Evolutionary conservation across 2,329 filamentous ascomycete genomes (phyloP), one percentile per base, ranked within the genome.

Genomic region (Dactylellina parvicollis): DNA sequence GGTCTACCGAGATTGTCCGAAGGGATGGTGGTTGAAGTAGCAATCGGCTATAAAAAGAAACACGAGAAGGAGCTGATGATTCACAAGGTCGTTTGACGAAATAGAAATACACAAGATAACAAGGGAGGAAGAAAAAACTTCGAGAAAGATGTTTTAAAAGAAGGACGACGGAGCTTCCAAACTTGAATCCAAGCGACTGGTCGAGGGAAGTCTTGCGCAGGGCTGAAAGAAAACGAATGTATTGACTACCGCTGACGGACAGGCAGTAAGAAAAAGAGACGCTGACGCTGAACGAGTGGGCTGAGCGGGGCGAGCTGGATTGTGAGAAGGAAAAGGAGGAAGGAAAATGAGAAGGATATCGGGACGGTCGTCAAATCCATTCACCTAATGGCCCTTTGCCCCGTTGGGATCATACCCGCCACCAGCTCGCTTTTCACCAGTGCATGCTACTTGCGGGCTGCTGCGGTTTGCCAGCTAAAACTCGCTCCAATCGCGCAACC

Each of bases 1-100:
- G 22, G 61, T 40, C 38, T 73, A 55, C 69, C 69, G 60, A 73
- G 69, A 72, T 72, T 72, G 60, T 40, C 67, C 46, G 67, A 65
- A 34, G 46, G 24, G 47, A 55, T 26, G 20, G n/a, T 42, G n/a
- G n/a, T 47, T 54, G 59, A 54, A 44, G 59, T 36, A 64, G 59
- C 38, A 24, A 38, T 49, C 20, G 46, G 26, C 57, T 73, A 73
- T 73, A 66, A 73, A 73, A 73, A 73, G 69, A 59, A 73, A 73
- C 69, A 65, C 56, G 50, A 60, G 54, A 10, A 49, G 52, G 60
- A 57, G 36, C 54, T 44, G 32, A 62, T 44, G 57, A 64, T 34
- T 49, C 44, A 36, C 56, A 46, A 54, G 9, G 24, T 52, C 47
- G 47, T 50, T 24, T 16, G 42, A 26, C 46, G 7, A 42, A 40